Percentiles rank a stretch among this genome's conserved stretches.
These are phyloP conservation scores for Backusella macrospora DNA, from an alignment of 192 early-diverging fungal species.

Conservation along the genomic window DNA sequence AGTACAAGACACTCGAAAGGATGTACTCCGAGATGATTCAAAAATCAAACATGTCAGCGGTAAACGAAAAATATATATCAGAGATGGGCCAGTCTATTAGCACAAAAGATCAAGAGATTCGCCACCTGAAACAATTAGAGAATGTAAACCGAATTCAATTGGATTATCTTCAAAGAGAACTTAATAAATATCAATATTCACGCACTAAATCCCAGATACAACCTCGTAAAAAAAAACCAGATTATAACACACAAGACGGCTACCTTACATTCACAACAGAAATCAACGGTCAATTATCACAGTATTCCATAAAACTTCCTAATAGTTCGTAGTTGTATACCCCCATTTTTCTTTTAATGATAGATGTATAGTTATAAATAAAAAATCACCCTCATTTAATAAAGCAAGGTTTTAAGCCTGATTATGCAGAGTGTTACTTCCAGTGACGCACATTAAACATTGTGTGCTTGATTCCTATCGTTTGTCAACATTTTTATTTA, in stretches of 20 bases:
- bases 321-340: constrained; percentile 3
- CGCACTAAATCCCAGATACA: neutral
- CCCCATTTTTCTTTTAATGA: constrained; percentile 14
- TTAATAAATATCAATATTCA: constrained; percentile 12
- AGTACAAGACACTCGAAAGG: constrained; percentile 6
- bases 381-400: neutral
- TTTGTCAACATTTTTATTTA: neutral
- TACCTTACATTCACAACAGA: constrained; percentile 23
- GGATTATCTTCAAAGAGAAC: constrained; percentile 21
- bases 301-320: constrained; percentile 16
- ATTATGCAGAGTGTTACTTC: neutral
- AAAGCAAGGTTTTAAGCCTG: neutral
- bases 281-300: constrained; percentile 26
- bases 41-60: neutral
- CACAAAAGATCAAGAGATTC: constrained; percentile 22
- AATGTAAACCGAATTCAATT: constrained; percentile 26
- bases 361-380: constrained; percentile 12
- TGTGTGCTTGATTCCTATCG: neutral
- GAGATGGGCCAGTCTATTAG: constrained; percentile 7
- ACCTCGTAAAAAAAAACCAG: neutral
- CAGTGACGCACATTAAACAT: neutral
- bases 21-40: neutral
- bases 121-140: constrained; percentile 20
- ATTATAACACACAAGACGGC: constrained; percentile 18
- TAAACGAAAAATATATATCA: neutral